Conservation (phyloP, 305 asterid species). For the Petunia hybrid region DNA sequence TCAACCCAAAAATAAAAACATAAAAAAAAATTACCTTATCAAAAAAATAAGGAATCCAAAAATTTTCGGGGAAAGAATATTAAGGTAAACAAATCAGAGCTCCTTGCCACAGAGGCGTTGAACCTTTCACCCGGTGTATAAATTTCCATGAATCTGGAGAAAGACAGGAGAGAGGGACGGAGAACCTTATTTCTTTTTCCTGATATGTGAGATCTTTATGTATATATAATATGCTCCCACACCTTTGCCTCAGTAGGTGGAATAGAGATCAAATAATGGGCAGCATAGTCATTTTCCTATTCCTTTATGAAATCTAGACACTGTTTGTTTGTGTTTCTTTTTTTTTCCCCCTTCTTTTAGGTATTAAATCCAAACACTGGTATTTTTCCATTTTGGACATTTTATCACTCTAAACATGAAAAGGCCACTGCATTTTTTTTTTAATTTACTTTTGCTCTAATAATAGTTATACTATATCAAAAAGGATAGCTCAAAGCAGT, state of each 20-base stretch:
- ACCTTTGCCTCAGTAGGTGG: neutral
- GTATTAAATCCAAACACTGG: slow-evolving; percentile 18
- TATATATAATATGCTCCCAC: neutral
- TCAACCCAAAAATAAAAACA: neutral
- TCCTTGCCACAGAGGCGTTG: neutral
- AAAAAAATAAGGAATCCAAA: neutral
- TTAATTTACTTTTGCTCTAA: neutral
- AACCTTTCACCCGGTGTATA: neutral
- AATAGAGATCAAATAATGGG: neutral
- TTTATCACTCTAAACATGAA: neutral
- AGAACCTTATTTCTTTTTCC: neutral
- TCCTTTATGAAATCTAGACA: neutral
- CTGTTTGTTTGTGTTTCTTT: neutral
- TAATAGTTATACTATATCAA: neutral
- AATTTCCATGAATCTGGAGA: neutral
- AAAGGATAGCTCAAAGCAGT: neutral
- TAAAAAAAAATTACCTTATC: no score
- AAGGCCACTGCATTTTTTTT: neutral
- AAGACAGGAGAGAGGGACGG: neutral
- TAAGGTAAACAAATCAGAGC: neutral
- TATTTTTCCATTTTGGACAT: slow-evolving; percentile 14
- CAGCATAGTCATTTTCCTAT: slow-evolving; percentile 2
- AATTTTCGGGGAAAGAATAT: neutral
- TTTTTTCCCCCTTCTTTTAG: neutral
- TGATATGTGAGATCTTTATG: neutral